phyloP scores from a whole-genome alignment of 108 stramenopile species.

The Poteriospumella lacustris region DNA sequence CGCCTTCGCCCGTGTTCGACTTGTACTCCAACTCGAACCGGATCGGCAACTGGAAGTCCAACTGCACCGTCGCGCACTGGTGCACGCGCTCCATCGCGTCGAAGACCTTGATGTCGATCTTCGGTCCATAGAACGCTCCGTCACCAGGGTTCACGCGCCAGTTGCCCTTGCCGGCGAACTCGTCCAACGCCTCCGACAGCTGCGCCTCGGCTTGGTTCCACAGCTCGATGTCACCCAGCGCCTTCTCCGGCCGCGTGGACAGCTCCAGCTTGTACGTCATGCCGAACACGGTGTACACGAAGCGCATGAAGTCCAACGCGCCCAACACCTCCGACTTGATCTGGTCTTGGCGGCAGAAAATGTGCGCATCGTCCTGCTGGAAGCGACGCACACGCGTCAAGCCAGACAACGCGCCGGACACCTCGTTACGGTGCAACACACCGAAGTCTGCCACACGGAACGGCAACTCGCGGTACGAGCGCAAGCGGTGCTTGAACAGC shows the following conservation, averaged over 20 bases:
- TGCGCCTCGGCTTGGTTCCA: conserved; percentile 89
- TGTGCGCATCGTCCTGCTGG: conserved; percentile 98
- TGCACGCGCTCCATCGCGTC: conserved; percentile 98
- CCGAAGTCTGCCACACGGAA: conserved; percentile 96
- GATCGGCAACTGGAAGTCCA: conserved; percentile 98
- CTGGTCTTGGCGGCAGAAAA: conserved; percentile 93
- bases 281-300: conserved; percentile 91
- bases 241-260: conserved; percentile 95
- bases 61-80: conserved; percentile 98
- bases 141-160: conserved; percentile 97
- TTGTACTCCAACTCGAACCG: conserved; percentile 78
- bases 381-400: conserved; percentile 98
- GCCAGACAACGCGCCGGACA: conserved; percentile 84
- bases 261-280: conserved; percentile 98
- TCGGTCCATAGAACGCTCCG: conserved; percentile 99
- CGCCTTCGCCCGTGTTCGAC: conserved; percentile 25
- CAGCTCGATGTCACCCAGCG: conserved; percentile 83
- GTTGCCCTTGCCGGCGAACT: conserved; percentile 82
- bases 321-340: conserved; percentile 83
- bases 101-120: conserved; percentile 99
- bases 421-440: conserved; percentile 94
- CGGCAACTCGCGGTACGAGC: conserved; percentile 94
- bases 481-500: conserved; percentile 81
- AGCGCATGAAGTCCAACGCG: conserved; percentile 92
- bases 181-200: conserved; percentile 81